These are phyloP conservation scores for Kwoniella sp. DNA, from an alignment of 768 basidiomycete species.

Conservation along the genomic window DNA sequence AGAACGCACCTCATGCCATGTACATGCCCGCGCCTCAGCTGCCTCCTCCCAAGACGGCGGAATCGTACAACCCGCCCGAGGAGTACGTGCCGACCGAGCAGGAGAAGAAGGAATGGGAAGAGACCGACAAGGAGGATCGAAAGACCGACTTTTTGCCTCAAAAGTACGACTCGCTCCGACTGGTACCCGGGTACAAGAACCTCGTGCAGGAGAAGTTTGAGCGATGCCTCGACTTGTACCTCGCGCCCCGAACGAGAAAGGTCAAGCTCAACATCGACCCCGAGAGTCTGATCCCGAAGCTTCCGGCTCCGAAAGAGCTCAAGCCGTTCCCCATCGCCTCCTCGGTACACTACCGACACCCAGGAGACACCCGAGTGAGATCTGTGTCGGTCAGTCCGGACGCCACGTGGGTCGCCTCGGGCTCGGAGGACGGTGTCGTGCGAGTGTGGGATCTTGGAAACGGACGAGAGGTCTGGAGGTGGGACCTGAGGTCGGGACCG, in stretches of 20 bases:
- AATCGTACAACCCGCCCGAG: constrained; percentile 97
- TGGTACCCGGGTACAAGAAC: constrained; percentile 83
- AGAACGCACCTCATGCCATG: constrained; percentile 68
- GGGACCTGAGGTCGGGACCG: constrained; percentile 69
- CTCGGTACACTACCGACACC: constrained; percentile 67
- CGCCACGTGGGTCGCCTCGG: constrained; percentile 85
- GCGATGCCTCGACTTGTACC: constrained; percentile 90
- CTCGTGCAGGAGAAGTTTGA: constrained; percentile 92
- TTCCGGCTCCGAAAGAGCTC: constrained; percentile 84
- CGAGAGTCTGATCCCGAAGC: constrained; percentile 81
- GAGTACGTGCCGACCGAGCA: constrained; percentile 85
- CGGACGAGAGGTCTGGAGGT: constrained; percentile 79
- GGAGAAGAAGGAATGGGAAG: constrained; percentile 79
- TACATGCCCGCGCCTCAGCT: constrained; percentile 91
- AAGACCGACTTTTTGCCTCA: constrained; percentile 82
- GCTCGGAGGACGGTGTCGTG: constrained; percentile 81
- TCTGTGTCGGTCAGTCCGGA: constrained; percentile 77
- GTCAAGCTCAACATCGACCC: constrained; percentile 86
- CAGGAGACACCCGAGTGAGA: constrained; percentile 61
- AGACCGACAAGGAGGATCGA: constrained; percentile 77
- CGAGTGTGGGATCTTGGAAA: constrained; percentile 88
- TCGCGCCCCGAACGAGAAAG: constrained; percentile 77
- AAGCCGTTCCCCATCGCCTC: constrained; percentile 89
- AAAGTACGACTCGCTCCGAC: constrained; percentile 76
- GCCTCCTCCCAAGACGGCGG: constrained; percentile 81